Percentiles rank a stretch among this genome's conserved stretches.
Evolutionary conservation across 129 eudicot species (phyloP).

Genomic region (Pseudognaphalium luteoalbum): DNA sequence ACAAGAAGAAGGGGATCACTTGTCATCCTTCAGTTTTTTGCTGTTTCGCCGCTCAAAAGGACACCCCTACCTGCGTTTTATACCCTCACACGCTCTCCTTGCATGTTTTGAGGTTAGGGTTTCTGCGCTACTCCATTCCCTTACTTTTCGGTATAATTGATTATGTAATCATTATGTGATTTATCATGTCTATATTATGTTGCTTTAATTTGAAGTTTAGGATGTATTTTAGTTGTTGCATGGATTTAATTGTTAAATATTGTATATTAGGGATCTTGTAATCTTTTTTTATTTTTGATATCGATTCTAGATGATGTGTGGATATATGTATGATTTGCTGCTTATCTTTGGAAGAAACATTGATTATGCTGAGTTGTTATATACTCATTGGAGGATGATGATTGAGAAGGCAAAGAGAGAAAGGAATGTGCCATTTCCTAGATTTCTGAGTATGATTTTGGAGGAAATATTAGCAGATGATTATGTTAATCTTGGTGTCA

Average conservation of each 20-base stretch:
- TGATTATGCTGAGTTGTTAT: no score
- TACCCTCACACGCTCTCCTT: not conserved
- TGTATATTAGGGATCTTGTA: constrained; percentile 16
- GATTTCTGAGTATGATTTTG: no score
- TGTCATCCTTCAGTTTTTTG: constrained; percentile 26
- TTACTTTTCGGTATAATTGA: not conserved
- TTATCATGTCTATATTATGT: not conserved
- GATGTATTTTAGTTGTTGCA: constrained; percentile 4
- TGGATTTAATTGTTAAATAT: constrained; percentile 12
- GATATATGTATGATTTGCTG: no score
- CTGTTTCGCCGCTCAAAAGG: constrained; percentile 30
- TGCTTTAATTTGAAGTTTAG: not conserved
- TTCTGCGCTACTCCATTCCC: not conserved
- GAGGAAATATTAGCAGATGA: no score
- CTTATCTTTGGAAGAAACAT: no score
- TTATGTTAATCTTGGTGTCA: no score
- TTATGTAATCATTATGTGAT: not conserved
- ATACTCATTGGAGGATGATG: no score
- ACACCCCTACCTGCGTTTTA: not conserved
- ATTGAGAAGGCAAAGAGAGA: no score
- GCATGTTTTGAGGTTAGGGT: constrained; percentile 31
- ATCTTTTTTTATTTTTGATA: not conserved
- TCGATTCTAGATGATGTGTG: no score
- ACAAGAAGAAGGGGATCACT: constrained; percentile 20
- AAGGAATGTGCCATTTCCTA: no score